A percentile compares a stretch with the other conserved stretches of the same genome.
These are phyloP conservation scores for Rhinocladiella similis DNA, from an alignment of 2,329 filamentous ascomycete genomes.

Conservation along the genomic window DNA sequence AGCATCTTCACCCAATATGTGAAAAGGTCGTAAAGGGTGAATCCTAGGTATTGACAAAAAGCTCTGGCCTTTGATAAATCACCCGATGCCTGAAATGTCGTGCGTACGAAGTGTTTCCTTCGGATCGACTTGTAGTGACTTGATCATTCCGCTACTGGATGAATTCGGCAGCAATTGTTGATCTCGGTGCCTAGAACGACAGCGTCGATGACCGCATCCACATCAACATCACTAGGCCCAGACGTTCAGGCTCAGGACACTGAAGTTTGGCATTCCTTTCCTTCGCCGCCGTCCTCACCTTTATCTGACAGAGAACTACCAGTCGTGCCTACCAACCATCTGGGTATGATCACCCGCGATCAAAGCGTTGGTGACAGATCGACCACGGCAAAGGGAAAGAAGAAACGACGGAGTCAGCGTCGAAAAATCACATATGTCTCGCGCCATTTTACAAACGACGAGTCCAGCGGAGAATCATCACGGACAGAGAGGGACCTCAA, in stretches of 20 bases:
- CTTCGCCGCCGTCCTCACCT: slow-evolving; percentile 14
- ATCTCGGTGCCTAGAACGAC: background rate
- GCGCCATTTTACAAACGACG: slow-evolving; percentile 22
- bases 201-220: slow-evolving; percentile 10
- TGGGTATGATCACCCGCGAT: slow-evolving; percentile 24
- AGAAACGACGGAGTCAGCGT: slow-evolving; percentile 11
- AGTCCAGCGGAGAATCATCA: slow-evolving; percentile 2
- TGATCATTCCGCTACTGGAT: too few species aligned
- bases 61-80: too few species aligned
- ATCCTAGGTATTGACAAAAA: too few species aligned
- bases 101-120: too few species aligned
- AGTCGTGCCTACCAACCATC: slow-evolving; percentile 15
- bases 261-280: background rate
- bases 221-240: background rate
- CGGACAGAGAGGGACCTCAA: too few species aligned
- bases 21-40: too few species aligned
- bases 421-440: slow-evolving; percentile 26
- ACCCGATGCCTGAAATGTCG: too few species aligned
- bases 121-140: too few species aligned
- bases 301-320: slow-evolving; percentile 10
- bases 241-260: too few species aligned
- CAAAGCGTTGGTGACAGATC: background rate
- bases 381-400: slow-evolving; percentile 1
- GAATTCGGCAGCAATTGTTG: background rate
- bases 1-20: too few species aligned